phyloP scores from a whole-genome alignment of 169 alveolate species.

The Cryptosporidium ryanae region DNA sequence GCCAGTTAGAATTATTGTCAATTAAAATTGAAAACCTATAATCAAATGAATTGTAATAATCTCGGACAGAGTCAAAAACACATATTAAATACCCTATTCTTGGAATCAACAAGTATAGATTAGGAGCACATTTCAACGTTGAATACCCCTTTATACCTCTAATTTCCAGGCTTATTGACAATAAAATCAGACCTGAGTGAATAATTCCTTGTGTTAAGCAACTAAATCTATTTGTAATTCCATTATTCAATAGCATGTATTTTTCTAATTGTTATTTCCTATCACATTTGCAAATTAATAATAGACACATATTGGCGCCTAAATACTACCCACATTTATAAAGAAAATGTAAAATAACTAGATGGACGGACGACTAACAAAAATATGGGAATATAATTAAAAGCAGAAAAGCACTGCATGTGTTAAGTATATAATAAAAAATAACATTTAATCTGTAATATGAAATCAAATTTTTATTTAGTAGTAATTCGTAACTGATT shows the following conservation, averaged over 20 bases:
- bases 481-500: too few species aligned
- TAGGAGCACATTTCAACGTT: constrained; percentile 5
- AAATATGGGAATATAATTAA: constrained; percentile 1
- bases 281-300: not conserved
- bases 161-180: constrained; percentile 27
- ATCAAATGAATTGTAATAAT: constrained; percentile 47
- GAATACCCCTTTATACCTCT: constrained; percentile 3
- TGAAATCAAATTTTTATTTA: too few species aligned
- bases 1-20: constrained; percentile 22
- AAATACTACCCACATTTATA: constrained; percentile 51
- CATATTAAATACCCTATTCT: constrained; percentile 47
- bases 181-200: constrained; percentile 47
- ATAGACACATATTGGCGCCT: constrained; percentile 42
- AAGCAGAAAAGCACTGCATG: too few species aligned
- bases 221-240: not conserved
- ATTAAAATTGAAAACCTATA: constrained; percentile 8
- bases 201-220: constrained; percentile 19
- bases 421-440: too few species aligned
- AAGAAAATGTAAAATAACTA: constrained; percentile 33
- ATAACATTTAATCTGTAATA: too few species aligned
- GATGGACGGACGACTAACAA: constrained; percentile 71
- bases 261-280: not conserved
- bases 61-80: constrained; percentile 13
- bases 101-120: constrained; percentile 22
- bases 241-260: not conserved